Conservation (phyloP, 2,329 filamentous ascomycete species). For the Apiospora rasikravindrae region DNA sequence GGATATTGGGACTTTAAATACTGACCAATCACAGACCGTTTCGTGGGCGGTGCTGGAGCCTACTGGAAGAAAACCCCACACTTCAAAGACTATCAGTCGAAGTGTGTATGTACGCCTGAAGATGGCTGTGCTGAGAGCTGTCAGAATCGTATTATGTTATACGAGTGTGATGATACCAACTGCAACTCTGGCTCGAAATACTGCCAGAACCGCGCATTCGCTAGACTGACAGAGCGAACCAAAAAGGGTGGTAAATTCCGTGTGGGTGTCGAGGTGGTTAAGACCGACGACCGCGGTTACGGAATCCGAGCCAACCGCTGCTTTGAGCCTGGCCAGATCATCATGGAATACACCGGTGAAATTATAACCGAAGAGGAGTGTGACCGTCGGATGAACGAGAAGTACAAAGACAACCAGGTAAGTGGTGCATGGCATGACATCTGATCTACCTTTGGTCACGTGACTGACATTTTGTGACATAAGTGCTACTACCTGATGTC, state of each 20-base stretch:
- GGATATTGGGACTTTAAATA: neutral
- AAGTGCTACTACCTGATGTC: constrained; percentile 99
- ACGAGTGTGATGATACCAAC: constrained; percentile 91
- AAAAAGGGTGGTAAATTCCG: constrained; percentile 85
- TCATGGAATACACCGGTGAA: constrained; percentile 97
- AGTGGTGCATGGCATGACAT: constrained; percentile 36
- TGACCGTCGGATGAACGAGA: constrained; percentile 88
- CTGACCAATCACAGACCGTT: constrained; percentile 70
- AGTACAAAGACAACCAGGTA: constrained; percentile 93
- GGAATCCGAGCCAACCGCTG: constrained; percentile 89
- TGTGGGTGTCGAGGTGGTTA: constrained; percentile 92
- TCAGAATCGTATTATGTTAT: constrained; percentile 95
- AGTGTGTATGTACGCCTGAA: constrained; percentile 78
- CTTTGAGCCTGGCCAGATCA: constrained; percentile 90
- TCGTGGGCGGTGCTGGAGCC: constrained; percentile 81
- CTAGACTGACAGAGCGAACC: constrained; percentile 74
- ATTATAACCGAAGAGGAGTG: constrained; percentile 96
- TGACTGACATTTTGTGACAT: constrained; percentile 23
- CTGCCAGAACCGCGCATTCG: constrained; percentile 89
- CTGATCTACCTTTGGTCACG: constrained; percentile 21
- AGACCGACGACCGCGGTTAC: constrained; percentile 86
- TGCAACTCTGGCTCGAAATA: constrained; percentile 76
- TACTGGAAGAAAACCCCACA: constrained; percentile 82
- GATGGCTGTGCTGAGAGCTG: constrained; percentile 88
- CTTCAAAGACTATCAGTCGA: constrained; percentile 74